These are phyloP conservation scores for Solanum chiquidenum DNA, from an alignment of 257 asterid species.

Conservation along the genomic window DNA sequence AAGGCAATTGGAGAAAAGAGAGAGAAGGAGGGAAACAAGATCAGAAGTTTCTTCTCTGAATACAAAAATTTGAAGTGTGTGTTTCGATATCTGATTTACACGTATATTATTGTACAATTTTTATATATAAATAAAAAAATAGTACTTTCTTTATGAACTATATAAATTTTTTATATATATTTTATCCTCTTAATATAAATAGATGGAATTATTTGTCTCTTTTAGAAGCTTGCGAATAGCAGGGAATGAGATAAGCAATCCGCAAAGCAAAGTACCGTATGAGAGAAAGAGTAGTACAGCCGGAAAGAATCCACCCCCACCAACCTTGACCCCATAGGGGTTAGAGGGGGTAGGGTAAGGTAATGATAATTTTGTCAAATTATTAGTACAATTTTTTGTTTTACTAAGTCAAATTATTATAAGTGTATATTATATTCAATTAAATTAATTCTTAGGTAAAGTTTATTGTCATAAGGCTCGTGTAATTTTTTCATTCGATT, in stretches of 20 bases:
- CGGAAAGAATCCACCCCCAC: constrained; percentile 56
- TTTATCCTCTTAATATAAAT: not conserved
- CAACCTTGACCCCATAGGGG: not conserved
- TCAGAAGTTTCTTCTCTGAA: constrained; percentile 19
- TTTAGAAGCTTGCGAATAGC: not conserved
- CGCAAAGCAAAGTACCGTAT: constrained; percentile 29
- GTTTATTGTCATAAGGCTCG: not conserved
- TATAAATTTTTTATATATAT: not conserved
- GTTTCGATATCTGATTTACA: not conserved
- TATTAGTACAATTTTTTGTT: not conserved
- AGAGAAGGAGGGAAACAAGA: constrained; percentile 15
- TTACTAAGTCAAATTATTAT: not conserved
- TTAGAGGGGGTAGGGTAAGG: not conserved
- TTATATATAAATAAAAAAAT: not conserved
- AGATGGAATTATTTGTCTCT: not conserved
- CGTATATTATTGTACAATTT: not conserved
- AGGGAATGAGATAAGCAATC: constrained; percentile 7
- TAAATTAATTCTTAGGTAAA: not conserved
- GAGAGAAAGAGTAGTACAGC: constrained; percentile 37
- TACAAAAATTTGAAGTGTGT: constrained; percentile 4
- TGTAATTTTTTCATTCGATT: not conserved
- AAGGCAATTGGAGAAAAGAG: not conserved
- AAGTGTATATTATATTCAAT: not conserved
- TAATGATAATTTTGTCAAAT: not conserved
- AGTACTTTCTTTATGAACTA: not conserved